Percentiles rank a stretch among this genome's conserved stretches.
These are phyloP conservation scores for Rhodotorula sp. DNA, from an alignment of 1,284 basidiomycete genomes.

Conservation along the genomic window DNA sequence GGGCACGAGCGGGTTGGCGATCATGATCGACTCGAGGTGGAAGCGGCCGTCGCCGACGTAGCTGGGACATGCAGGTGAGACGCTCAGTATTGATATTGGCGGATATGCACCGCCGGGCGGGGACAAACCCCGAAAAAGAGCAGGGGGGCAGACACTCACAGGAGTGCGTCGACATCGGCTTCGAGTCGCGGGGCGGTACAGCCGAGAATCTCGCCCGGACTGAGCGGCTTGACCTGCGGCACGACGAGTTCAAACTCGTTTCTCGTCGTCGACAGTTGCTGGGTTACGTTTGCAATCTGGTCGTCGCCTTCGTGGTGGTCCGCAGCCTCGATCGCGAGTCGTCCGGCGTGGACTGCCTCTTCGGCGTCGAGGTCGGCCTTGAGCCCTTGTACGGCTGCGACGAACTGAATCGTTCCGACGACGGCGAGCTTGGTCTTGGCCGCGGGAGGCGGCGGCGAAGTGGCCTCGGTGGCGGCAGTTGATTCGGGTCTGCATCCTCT, in stretches of 20 bases:
- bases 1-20: constrained; percentile 91
- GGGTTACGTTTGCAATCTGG: not conserved
- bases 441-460: not conserved
- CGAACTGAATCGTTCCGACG: constrained; percentile 94
- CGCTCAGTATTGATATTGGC: not conserved
- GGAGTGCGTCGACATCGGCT: constrained; percentile 73
- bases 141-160: constrained; percentile 58
- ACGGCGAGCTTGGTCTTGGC: constrained; percentile 60
- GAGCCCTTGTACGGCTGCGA: constrained; percentile 80
- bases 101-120: too few species aligned
- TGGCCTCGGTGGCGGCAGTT: not conserved
- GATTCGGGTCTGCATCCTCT: not conserved
- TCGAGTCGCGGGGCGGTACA: constrained; percentile 85
- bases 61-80: constrained; percentile 52
- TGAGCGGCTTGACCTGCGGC: constrained; percentile 88
- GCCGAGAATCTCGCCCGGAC: constrained; percentile 93
- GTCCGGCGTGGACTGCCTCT: constrained; percentile 9
- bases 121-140: too few species aligned
- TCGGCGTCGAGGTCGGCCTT: constrained; percentile 65
- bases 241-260: constrained; percentile 68
- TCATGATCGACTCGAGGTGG: constrained; percentile 98
- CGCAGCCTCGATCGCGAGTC: constrained; percentile 31
- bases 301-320: not conserved
- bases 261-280: constrained; percentile 6
- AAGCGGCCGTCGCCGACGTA: constrained; percentile 98